phyloP scores from a whole-genome alignment of 2,329 filamentous ascomycete species.

The Beauveria asiatica region DNA sequence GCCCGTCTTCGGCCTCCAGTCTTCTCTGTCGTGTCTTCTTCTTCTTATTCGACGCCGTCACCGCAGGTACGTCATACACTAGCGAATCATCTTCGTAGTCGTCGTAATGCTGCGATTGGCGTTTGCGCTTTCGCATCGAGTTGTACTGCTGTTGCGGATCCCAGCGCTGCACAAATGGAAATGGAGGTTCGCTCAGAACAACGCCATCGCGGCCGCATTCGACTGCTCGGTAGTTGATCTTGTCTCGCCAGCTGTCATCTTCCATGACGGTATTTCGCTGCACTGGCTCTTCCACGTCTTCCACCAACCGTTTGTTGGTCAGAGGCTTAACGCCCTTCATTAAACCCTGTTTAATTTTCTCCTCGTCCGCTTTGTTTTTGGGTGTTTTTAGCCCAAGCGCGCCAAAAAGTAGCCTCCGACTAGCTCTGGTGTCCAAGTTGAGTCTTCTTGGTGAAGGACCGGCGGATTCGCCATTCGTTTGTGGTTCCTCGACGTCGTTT shows the following conservation, averaged over 20 bases:
- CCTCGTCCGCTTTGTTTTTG: constrained; percentile 59
- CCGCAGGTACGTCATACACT: neutral
- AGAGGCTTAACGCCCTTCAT: constrained; percentile 43
- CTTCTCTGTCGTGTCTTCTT: constrained; percentile 32
- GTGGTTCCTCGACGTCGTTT: neutral
- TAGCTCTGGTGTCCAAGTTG: constrained; percentile 44
- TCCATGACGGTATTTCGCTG: constrained; percentile 21
- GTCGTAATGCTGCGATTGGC: constrained; percentile 27
- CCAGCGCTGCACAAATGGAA: constrained; percentile 86
- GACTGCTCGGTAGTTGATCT: constrained; percentile 67
- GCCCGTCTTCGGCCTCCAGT: neutral
- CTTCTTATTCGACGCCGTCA: constrained; percentile 11
- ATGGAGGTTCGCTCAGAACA: constrained; percentile 67
- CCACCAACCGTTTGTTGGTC: constrained; percentile 25
- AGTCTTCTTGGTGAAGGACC: neutral
- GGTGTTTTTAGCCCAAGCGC: constrained; percentile 63
- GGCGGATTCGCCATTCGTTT: constrained; percentile 3
- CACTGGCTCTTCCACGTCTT: constrained; percentile 14
- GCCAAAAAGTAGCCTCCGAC: constrained; percentile 61
- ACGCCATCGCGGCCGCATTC: constrained; percentile 71
- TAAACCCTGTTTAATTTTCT: constrained; percentile 50
- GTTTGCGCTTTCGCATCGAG: constrained; percentile 41
- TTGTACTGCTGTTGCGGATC: constrained; percentile 58
- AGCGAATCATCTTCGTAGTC: constrained; percentile 22
- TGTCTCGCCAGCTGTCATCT: constrained; percentile 63